Evolutionary conservation across 2,329 filamentous ascomycete genomes (phyloP), one percentile per base, ranked within the genome.

Genomic region (Cladosporium colombiae): DNA sequence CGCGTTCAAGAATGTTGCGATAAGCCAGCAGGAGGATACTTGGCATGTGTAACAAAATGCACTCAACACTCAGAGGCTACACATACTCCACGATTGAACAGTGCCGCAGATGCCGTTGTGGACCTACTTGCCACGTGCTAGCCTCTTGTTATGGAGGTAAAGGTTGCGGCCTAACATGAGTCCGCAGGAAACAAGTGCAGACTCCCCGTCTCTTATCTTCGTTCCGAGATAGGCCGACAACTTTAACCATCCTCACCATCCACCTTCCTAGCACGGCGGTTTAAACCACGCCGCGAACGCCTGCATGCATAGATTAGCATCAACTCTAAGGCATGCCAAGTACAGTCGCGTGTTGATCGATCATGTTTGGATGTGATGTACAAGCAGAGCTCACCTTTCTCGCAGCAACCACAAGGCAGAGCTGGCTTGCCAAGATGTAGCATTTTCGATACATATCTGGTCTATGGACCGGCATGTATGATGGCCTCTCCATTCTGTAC

Each of bases 321-420:
- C 56, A 59, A 46, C 56, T 59, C 25, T 59, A 46, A 59, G 23
- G 25, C 21, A 25, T 59, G 56, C 56, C 56, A 59, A 59, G 56
- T 59, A 27, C 25, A 35, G 8, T 7, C 11, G 33, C 23, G 21
- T 23, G 40, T 29, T n/a, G 23, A 59, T 59, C 18, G 56, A 29
- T 57, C 55, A 21, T 18, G 11, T 57, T 25, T 31, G 21, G 23
- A 8, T 33, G 29, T 21, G 31, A 33, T 31, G 27, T 33, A 31
- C 52, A 31, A 33, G 27, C 27, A 55, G 8, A n/a, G 52, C 27
- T 55, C 25, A 31, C 35, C 23, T 21, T 46, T 44, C 27, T 14
- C 23, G 37, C 56, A n/a, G 21, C 13, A 59, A 7, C 6, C 11
- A n/a, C 25, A 3, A 13, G 8, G 25, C 16, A 6, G 25, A 40